These are phyloP conservation scores for Agaricus blazei DNA, from an alignment of 768 basidiomycete species.

Conservation along the genomic window DNA sequence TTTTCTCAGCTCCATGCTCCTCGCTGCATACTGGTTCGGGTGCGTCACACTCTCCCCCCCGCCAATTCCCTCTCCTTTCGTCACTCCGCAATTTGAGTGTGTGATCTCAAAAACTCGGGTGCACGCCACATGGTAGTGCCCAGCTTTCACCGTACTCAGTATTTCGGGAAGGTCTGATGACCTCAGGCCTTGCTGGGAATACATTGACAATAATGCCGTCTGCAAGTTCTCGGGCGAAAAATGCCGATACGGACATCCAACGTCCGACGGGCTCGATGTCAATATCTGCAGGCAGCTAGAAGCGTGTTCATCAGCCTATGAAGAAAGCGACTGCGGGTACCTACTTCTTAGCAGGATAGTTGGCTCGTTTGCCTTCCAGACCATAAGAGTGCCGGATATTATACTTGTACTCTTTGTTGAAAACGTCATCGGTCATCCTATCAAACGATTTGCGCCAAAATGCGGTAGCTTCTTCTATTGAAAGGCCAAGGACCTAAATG, in stretches of 20 bases:
- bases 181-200: slow-evolving; percentile 60
- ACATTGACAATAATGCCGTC: slow-evolving; percentile 64
- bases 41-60: slow-evolving; percentile 86
- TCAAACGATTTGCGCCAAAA: slow-evolving; percentile 93
- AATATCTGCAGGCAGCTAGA: slow-evolving; percentile 85
- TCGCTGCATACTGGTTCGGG: slow-evolving; percentile 86
- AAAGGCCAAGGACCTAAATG: slow-evolving; percentile 81
- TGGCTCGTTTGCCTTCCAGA: slow-evolving; percentile 89
- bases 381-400: slow-evolving; percentile 96
- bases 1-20: slow-evolving; percentile 63
- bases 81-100: slow-evolving; percentile 64
- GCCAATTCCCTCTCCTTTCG: slow-evolving; percentile 87
- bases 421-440: slow-evolving; percentile 83
- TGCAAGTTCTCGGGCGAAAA: slow-evolving; percentile 81
- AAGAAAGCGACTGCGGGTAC: slow-evolving; percentile 10
- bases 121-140: slow-evolving; percentile 93
- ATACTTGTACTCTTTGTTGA: slow-evolving; percentile 97
- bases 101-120: slow-evolving; percentile 96
- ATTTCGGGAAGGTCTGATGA: slow-evolving; percentile 77
- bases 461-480: slow-evolving; percentile 87
- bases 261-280: slow-evolving; percentile 52
- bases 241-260: slow-evolving; percentile 93
- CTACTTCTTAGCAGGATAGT: slow-evolving; percentile 90
- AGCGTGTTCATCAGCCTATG: slow-evolving; percentile 23
- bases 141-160: slow-evolving; percentile 67